Percentiles rank a stretch among this genome's conserved stretches.
phyloP scores from a whole-genome alignment of 768 basidiomycete species.

The Butyriboletus loyo region DNA sequence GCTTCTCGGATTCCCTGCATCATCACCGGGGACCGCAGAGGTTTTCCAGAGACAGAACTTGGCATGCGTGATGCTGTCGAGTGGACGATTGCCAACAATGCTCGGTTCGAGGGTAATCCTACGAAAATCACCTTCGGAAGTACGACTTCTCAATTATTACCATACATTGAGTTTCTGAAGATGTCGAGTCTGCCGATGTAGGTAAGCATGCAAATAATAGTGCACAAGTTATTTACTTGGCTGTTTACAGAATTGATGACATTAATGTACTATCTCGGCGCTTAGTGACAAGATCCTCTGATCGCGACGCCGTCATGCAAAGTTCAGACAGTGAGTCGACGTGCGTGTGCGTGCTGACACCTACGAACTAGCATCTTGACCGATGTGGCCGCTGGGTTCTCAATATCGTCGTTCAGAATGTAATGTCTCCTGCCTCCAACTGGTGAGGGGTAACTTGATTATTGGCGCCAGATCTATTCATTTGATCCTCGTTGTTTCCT shows the following conservation, averaged over 20 bases:
- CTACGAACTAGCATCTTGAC: not conserved
- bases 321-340: not conserved
- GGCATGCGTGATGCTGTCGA: not conserved
- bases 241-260: not conserved
- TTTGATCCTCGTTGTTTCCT: not conserved
- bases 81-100: not conserved
- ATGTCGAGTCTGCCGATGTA: not conserved
- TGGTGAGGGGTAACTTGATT: not conserved
- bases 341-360: not conserved
- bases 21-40: not conserved
- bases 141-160: not conserved
- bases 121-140: not conserved
- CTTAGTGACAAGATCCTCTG: not conserved
- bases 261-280: not conserved
- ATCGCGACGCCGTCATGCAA: not conserved
- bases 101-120: not conserved
- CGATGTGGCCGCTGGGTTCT: too few relatives aligned
- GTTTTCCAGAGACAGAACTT: not conserved
- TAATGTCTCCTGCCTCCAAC: not conserved
- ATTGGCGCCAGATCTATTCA: not conserved
- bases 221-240: too few relatives aligned
- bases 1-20: not conserved
- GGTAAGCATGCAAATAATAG: not conserved
- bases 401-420: not conserved
- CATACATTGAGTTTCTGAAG: not conserved